These are phyloP conservation scores for Passiflora organensis DNA, from an alignment of 345 rosid species.

Conservation along the genomic window DNA sequence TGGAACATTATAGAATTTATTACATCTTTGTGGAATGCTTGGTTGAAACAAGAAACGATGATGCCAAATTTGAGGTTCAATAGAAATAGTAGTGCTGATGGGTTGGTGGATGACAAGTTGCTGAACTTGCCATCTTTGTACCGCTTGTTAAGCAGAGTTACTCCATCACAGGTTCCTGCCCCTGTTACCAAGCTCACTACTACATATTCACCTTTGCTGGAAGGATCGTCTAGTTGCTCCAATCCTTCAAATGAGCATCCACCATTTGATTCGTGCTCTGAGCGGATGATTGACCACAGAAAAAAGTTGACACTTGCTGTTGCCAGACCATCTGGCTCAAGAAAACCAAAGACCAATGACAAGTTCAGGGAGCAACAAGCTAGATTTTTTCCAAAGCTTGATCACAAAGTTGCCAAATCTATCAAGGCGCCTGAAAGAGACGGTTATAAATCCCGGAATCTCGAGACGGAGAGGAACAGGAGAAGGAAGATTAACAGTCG, in stretches of 20 bases:
- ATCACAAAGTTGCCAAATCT: conserved; percentile 17
- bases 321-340: conserved; percentile 17
- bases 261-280: conserved; percentile 22
- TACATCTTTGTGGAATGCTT: conserved; percentile 32
- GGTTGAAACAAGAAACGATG: conserved; percentile 23
- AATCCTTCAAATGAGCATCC: conserved; percentile 35
- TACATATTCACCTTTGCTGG: conserved; percentile 24
- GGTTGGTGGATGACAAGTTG: conserved; percentile 18
- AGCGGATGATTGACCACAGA: conserved; percentile 19
- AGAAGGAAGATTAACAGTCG: conserved; percentile 55
- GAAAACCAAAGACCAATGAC: conserved; percentile 9
- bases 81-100: conserved; percentile 8
- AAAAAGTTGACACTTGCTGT: conserved; percentile 18
- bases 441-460: conserved; percentile 60
- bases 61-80: conserved; percentile 15
- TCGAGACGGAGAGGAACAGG: conserved; percentile 71
- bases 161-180: conserved; percentile 16
- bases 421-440: conserved; percentile 28
- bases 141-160: conserved; percentile 18
- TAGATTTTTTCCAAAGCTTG: conserved; percentile 12
- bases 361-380: conserved; percentile 18
- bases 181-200: conserved; percentile 7
- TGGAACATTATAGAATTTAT: conserved; percentile 47
- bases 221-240: conserved; percentile 48
- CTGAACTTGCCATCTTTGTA: conserved; percentile 14